phyloP scores from a whole-genome alignment of 106 monocot species.

The Agapanthus africanus region DNA sequence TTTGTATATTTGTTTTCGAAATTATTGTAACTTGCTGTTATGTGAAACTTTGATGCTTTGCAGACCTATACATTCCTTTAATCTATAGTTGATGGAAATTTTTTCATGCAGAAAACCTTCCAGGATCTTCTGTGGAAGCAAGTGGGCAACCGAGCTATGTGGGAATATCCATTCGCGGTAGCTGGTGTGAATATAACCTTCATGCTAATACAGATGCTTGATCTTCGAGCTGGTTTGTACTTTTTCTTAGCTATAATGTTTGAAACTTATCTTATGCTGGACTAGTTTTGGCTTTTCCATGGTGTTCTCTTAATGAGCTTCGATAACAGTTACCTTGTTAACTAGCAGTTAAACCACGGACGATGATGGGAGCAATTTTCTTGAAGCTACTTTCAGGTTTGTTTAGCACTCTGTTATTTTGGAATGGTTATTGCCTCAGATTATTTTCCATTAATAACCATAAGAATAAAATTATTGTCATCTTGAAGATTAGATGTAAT shows the following conservation, averaged over 20 bases:
- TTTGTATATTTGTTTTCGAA: not conserved
- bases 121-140: slow-evolving; percentile 76
- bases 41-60: not conserved
- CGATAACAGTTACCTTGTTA: not conserved
- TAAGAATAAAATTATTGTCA: not conserved
- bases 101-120: slow-evolving; percentile 67
- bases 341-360: slow-evolving; percentile 23
- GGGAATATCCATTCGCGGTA: slow-evolving; percentile 98
- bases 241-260: not conserved
- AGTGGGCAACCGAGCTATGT: slow-evolving; percentile 68
- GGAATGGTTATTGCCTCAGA: not conserved
- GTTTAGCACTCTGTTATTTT: not conserved
- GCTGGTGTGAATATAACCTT: slow-evolving; percentile 97
- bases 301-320: not conserved
- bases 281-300: not conserved
- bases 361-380: slow-evolving; percentile 28
- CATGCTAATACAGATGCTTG: slow-evolving; percentile 98
- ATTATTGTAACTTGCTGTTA: not conserved
- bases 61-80: not conserved
- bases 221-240: slow-evolving; percentile 29
- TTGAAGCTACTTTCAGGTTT: slow-evolving; percentile 25
- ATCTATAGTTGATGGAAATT: not conserved
- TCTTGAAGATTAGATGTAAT: not conserved
- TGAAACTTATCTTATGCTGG: not conserved
- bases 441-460: not conserved